Conservation (phyloP, 78 protist genomes). For the Isochrysis galbana region DNA sequence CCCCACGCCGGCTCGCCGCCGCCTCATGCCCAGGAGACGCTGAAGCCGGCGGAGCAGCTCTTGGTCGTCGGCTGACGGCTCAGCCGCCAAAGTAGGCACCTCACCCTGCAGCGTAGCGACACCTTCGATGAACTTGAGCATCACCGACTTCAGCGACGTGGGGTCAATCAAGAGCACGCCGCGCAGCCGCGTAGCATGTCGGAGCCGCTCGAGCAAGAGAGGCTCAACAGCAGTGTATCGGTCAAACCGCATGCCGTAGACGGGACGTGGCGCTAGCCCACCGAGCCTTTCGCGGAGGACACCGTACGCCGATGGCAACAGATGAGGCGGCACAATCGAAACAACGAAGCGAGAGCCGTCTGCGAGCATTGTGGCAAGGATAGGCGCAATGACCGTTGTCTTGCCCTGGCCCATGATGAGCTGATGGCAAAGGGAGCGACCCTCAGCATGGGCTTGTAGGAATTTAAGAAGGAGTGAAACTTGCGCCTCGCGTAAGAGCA, state of each 20-base stretch:
- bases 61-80: not conserved
- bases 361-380: constrained; percentile 70
- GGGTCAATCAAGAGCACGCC: constrained; percentile 9
- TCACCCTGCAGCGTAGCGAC: constrained; percentile 39
- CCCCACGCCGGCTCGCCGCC: not conserved
- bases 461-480: not conserved
- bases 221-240: constrained; percentile 37
- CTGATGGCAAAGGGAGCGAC: constrained; percentile 57
- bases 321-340: not conserved
- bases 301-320: constrained; percentile 26
- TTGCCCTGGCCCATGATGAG: constrained; percentile 84
- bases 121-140: constrained; percentile 67
- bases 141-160: constrained; percentile 53
- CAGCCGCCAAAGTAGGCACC: not conserved
- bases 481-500: not conserved
- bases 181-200: not conserved
- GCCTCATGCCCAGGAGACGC: constrained; percentile 26
- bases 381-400: constrained; percentile 79
- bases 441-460: not conserved
- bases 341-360: constrained; percentile 16
- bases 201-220: not conserved
- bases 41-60: not conserved
- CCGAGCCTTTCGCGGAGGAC: not conserved
- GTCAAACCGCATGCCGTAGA: constrained; percentile 57
- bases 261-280: constrained; percentile 16